A percentile compares a stretch with the other conserved stretches of the same genome.
Conservation (phyloP, 345 rosid genomes). For the Camelina neglecta region DNA sequence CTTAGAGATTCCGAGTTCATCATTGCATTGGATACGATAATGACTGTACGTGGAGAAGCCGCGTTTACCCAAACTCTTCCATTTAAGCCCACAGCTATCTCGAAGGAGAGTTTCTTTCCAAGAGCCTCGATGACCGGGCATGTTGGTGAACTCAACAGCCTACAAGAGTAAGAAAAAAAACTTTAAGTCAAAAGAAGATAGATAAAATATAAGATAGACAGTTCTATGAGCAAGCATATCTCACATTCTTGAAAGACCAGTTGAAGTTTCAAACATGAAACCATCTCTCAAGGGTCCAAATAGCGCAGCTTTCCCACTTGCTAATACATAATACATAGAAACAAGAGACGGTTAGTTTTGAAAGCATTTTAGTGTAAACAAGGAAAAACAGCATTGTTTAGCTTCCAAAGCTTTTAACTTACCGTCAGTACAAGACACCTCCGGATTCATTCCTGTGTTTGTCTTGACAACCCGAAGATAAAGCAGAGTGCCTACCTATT, state of each 20-base stretch:
- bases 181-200: neutral
- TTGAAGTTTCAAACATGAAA: slow-evolving; percentile 82
- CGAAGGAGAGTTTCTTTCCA: slow-evolving; percentile 77
- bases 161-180: slow-evolving; percentile 23
- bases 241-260: slow-evolving; percentile 83
- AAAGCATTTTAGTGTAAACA: neutral
- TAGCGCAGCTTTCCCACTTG: slow-evolving; percentile 80
- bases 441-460: slow-evolving; percentile 74
- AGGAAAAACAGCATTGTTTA: neutral
- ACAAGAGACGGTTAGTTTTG: slow-evolving; percentile 1
- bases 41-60: slow-evolving; percentile 59
- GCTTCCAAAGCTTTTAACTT: slow-evolving; percentile 30
- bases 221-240: slow-evolving; percentile 22
- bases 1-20: slow-evolving; percentile 75
- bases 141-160: slow-evolving; percentile 76
- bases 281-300: slow-evolving; percentile 79
- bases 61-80: slow-evolving; percentile 77
- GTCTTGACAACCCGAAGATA: slow-evolving; percentile 78
- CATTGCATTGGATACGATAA: slow-evolving; percentile 65
- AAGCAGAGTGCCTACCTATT: slow-evolving; percentile 75
- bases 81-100: slow-evolving; percentile 80
- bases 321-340: slow-evolving; percentile 39
- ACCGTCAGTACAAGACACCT: slow-evolving; percentile 80
- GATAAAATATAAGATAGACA: neutral
- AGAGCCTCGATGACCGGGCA: slow-evolving; percentile 83